These are phyloP conservation scores for Crithidia sp. DNA, from an alignment of 208 protist genomes.

Conservation along the genomic window DNA sequence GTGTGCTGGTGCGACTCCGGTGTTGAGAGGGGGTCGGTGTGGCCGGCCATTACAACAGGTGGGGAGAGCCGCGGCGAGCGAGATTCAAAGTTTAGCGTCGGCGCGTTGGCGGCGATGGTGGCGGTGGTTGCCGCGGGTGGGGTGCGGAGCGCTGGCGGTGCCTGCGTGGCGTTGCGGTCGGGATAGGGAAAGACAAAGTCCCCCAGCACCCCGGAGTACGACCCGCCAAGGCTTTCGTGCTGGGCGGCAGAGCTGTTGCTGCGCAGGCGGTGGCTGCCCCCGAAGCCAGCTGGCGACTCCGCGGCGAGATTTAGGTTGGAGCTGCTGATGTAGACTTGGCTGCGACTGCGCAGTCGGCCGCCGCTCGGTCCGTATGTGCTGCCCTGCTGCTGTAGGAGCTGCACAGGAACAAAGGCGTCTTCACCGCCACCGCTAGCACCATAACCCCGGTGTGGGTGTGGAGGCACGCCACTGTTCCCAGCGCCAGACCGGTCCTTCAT, in stretches of 20 bases:
- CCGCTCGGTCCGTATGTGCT: not conserved
- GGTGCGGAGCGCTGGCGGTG: not conserved
- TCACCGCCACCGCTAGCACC: too few relatives aligned
- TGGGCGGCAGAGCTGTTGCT: slow-evolving; percentile 12
- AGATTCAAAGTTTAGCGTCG: slow-evolving; percentile 3
- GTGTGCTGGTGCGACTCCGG: not conserved
- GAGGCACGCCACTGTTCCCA: too few relatives aligned
- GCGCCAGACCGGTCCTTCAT: slow-evolving; percentile 13
- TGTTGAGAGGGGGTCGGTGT: too few relatives aligned
- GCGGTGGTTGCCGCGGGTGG: not conserved
- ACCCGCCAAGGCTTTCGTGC: slow-evolving; percentile 8
- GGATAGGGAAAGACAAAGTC: slow-evolving; percentile 18
- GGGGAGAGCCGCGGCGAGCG: slow-evolving; percentile 8
- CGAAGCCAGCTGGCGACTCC: not conserved
- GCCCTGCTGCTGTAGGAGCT: not conserved
- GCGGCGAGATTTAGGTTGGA: not conserved
- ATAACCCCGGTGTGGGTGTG: too few relatives aligned
- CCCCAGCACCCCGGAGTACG: slow-evolving; percentile 10
- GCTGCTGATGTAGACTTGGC: slow-evolving; percentile 12
- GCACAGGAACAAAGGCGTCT: too few relatives aligned
- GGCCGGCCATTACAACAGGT: not conserved
- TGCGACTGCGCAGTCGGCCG: slow-evolving; percentile 13
- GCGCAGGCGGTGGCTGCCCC: not conserved
- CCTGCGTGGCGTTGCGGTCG: not conserved
- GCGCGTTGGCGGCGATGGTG: not conserved